These are phyloP conservation scores for Candida boleticola DNA, from an alignment of 805 yeast species.

Conservation along the genomic window DNA sequence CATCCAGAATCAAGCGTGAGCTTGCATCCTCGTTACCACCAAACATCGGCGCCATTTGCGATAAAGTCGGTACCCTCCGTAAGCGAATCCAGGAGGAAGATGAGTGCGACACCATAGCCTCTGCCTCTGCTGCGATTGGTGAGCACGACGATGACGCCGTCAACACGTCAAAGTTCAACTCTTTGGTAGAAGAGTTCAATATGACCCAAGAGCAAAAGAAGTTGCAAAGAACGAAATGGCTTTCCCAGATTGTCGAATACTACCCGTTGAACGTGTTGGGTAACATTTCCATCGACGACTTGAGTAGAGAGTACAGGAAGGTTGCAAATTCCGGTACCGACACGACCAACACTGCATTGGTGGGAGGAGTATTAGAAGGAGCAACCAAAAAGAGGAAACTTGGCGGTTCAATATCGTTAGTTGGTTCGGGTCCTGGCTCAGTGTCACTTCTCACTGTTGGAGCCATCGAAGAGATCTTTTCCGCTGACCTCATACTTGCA, in stretches of 20 bases:
- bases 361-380: background rate
- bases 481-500: conserved; percentile 82
- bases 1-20: conserved; percentile 76
- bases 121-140: conserved; percentile 41
- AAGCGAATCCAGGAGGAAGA: conserved; percentile 54
- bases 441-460: conserved; percentile 79
- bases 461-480: conserved; percentile 74
- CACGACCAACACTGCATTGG: background rate
- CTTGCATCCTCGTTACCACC: conserved; percentile 62
- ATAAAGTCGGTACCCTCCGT: conserved; percentile 67
- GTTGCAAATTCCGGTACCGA: conserved; percentile 10
- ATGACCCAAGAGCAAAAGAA: conserved; percentile 52
- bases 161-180: conserved; percentile 57
- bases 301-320: conserved; percentile 41
- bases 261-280: conserved; percentile 72
- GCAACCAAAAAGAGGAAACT: background rate
- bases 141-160: conserved; percentile 69
- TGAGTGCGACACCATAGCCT: conserved; percentile 17
- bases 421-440: conserved; percentile 95
- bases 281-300: conserved; percentile 55
- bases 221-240: conserved; percentile 72
- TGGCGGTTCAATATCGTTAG: conserved; percentile 67
- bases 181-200: conserved; percentile 58
- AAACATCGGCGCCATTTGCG: conserved; percentile 67
- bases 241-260: conserved; percentile 87